Base-by-base conservation (phyloP, 345 rosid species). In the Gossypium bickii region DNA sequence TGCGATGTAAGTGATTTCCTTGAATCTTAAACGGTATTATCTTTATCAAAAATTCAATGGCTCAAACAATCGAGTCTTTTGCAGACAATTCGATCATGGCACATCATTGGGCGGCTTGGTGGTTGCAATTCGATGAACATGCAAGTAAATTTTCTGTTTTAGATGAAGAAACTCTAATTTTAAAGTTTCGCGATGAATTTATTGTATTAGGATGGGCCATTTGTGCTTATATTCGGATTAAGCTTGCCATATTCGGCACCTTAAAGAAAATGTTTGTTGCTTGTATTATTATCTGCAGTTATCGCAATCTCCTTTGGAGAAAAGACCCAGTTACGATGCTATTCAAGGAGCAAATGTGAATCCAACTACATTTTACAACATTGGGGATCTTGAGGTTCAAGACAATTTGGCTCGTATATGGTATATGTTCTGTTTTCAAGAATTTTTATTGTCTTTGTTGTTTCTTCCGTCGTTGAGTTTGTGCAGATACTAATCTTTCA, bases 51-150 rank as follows among this genome's bases (percentile, higher is more conserved):
- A 58, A 72, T 71, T 73, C 24, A 38, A 16, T 70, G 24, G 27
- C n/a, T 68, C 67, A 9, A 41, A 43, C 83, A 64, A 68, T 59
- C 11, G 52, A 57, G 68, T 67, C 77, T 52, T 64, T 77, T 83
- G 87, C 87, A 94, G 98, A 80, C 94, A 53, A 86, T 94, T 73
- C 92, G 96, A 58, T 86, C 98, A 0, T 92, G 99, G 99, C 92
- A 92, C 86, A 89, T 94, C 75, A 85, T 92, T 71, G 99, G 98
- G 72, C 91, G 94, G 52, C 97, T 95, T 77, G 98, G 99, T 80
- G 98, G 98, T 72, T 92, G 91, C 87, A 92, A 92, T 81, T 86
- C 98, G 83, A 87, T 95, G 98, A 95, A 95, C 83, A 92, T 95
- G 97, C 99, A 95, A 83, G 98, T 92, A 86, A 76, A 70, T 55